phyloP scores from a whole-genome alignment of 805 yeast genomes.

The Candida gorgasii region DNA sequence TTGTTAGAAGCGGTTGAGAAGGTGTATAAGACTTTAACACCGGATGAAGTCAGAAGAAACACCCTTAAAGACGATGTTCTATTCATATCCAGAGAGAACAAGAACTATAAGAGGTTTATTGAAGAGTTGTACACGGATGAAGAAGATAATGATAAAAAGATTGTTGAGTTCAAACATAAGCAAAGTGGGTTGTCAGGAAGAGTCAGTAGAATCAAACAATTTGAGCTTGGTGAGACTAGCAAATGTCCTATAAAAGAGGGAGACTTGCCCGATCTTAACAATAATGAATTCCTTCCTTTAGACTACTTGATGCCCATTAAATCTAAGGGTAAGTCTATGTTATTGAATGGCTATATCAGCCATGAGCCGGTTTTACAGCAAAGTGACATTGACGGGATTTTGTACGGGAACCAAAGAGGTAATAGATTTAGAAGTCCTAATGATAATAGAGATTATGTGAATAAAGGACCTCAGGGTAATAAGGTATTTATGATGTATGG shows the following conservation, averaged over 20 bases:
- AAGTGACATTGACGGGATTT: slow-evolving; percentile 65
- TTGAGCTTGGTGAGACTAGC: slow-evolving; percentile 33
- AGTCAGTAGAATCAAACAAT: slow-evolving; percentile 38
- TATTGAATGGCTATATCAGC: slow-evolving; percentile 75
- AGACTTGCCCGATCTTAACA: slow-evolving; percentile 46
- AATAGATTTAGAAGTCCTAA: slow-evolving; percentile 32
- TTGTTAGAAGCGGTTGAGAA: slow-evolving; percentile 64
- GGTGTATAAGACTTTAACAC: slow-evolving; percentile 63
- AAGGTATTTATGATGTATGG: slow-evolving; percentile 30
- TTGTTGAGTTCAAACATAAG: slow-evolving; percentile 46
- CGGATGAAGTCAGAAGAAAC: slow-evolving; percentile 69
- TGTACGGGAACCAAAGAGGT: slow-evolving; percentile 42
- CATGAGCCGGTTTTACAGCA: slow-evolving; percentile 60
- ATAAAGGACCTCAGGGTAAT: slow-evolving; percentile 41
- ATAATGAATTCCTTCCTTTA: slow-evolving; percentile 41
- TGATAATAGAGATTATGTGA: slow-evolving; percentile 37
- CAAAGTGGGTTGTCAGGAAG: slow-evolving; percentile 62
- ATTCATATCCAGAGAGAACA: slow-evolving; percentile 64
- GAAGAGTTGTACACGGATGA: slow-evolving; percentile 42
- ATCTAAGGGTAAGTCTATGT: slow-evolving; percentile 73
- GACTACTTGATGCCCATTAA: slow-evolving; percentile 63
- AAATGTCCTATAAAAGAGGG: slow-evolving; percentile 51
- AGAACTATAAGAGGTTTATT: slow-evolving; percentile 42
- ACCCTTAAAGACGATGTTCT: slow-evolving; percentile 69
- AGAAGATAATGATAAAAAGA: slow-evolving; percentile 14